Conservation (phyloP, 2,329 filamentous ascomycete genomes). For the Fusarium torreyae region DNA sequence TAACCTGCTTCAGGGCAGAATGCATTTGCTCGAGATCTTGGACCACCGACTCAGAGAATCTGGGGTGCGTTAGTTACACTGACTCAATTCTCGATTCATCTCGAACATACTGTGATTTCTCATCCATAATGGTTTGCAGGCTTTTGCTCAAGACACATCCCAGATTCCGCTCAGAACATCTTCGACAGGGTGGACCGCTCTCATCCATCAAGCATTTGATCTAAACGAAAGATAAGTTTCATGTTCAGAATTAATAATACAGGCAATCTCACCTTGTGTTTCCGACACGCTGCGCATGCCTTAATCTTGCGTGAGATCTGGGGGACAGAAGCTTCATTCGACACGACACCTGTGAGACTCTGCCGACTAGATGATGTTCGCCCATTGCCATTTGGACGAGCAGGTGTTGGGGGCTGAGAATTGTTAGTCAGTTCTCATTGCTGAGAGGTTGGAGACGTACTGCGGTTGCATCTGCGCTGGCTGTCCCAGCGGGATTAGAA, state of each 20-base stretch:
- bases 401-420: conserved; percentile 28
- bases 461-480: conserved; percentile 16
- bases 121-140: conserved; percentile 60
- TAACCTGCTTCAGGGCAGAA: conserved; percentile 44
- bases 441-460: conserved; percentile 15
- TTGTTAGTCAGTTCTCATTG: conserved; percentile 20
- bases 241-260: fast-evolving
- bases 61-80: background rate
- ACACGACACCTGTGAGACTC: conserved; percentile 27
- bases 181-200: conserved; percentile 56
- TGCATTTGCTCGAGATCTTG: conserved; percentile 50
- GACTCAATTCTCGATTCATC: background rate
- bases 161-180: conserved; percentile 56
- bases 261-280: conserved; percentile 55
- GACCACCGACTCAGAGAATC: conserved; percentile 41
- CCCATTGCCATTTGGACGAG: conserved; percentile 39
- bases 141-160: conserved; percentile 60
- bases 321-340: conserved; percentile 45
- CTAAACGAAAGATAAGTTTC: conserved; percentile 39
- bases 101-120: conserved; percentile 55
- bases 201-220: conserved; percentile 61
- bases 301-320: conserved; percentile 59
- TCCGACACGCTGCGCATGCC: conserved; percentile 59
- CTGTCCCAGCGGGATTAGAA: conserved; percentile 37
- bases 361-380: conserved; percentile 39